These are phyloP conservation scores for Hypoxylon sp. DNA, from an alignment of 2,329 filamentous ascomycete genomes.

Conservation along the genomic window DNA sequence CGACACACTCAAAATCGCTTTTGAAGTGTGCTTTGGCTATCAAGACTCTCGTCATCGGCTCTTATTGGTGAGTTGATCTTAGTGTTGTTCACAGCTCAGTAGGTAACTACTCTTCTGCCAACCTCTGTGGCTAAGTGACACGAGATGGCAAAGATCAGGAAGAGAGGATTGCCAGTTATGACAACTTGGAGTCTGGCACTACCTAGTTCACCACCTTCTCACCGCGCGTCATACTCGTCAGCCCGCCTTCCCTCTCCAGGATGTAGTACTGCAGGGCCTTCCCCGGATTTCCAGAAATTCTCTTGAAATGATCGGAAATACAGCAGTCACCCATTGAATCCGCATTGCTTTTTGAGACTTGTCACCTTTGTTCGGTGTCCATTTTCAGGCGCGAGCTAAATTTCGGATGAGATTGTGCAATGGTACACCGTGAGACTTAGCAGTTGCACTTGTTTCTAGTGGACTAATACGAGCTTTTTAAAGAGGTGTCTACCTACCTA, in stretches of 20 bases:
- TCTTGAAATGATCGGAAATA: slow-evolving; percentile 28
- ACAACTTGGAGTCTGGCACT: slow-evolving; percentile 2
- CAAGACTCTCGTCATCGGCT: background rate
- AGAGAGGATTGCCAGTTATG: background rate
- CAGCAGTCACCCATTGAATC: slow-evolving; percentile 1
- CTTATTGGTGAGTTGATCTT: slow-evolving; percentile 1
- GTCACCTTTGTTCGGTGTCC: slow-evolving; percentile 22
- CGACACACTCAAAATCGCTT: slow-evolving; percentile 29
- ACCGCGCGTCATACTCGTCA: slow-evolving; percentile 7
- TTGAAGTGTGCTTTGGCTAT: slow-evolving; percentile 10
- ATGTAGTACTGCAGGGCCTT: slow-evolving; percentile 20
- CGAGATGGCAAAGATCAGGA: slow-evolving; percentile 6
- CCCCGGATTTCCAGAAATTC: slow-evolving; percentile 33
- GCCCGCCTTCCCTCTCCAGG: slow-evolving; percentile 7
- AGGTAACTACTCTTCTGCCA: slow-evolving; percentile 1
- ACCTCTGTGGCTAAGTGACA: background rate
- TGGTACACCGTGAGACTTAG: background rate
- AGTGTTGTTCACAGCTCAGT: background rate
- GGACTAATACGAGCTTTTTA: too few relatives aligned
- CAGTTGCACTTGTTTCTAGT: too few relatives aligned
- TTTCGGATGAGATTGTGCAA: background rate
- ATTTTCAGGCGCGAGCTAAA: slow-evolving; percentile 4
- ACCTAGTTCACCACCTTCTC: slow-evolving; percentile 15
- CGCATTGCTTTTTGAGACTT: slow-evolving; percentile 6
- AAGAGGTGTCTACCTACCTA: background rate